Evolutionary conservation across 2,329 filamentous ascomycete species (phyloP), one percentile per base, ranked within the genome.

Genomic region (Ophiostoma fasciatum): DNA sequence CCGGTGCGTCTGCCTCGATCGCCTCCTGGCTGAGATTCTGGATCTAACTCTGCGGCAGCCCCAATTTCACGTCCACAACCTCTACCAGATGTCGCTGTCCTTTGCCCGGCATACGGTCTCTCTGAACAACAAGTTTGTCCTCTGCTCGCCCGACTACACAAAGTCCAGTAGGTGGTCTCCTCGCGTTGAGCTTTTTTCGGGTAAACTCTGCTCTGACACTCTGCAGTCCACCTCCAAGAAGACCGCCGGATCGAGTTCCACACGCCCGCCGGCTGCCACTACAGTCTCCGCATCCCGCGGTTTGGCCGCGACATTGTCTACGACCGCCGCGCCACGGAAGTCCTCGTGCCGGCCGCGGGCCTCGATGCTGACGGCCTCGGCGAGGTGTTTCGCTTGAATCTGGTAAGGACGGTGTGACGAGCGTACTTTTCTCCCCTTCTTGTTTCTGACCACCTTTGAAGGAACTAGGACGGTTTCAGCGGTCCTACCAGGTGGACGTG

Each of bases 241-340:
- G 90, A 98, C 57, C 78, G 90, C 42, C 79, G 77, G 42, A 71
- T 98, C 47, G 87, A 98, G 55, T 88, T 98, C 48, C 90, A 98
- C 54, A 94, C 83, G 1, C 80, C 82, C 5, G 77, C 76, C 49
- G 87, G 87, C 42, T 79, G 84, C 41, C 87, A 94, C 56, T 87
- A 94, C 54, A 74, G 78, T 40, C 79, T 83, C n/a, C 74, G 90
- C 36, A 74, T 98, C 45, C 90, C 90, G 7, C 71, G 88, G 49
- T 98, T 96, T 57, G 90, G 90, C 25, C 74, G 90, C 52, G 88
- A 93, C 53, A 61, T 98, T 31, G 64, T 82, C 38, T 96, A 94
- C 57, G 83, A 93, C 53, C 72, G 74, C 42, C 71, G 76, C 33
- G 80, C 78, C 3, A 78, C 88, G 2, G 90, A 98, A 53, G 83